Evolutionary conservation across 1,284 basidiomycete genomes (phyloP).

Genomic region (Bondarzewia mesenterica): DNA sequence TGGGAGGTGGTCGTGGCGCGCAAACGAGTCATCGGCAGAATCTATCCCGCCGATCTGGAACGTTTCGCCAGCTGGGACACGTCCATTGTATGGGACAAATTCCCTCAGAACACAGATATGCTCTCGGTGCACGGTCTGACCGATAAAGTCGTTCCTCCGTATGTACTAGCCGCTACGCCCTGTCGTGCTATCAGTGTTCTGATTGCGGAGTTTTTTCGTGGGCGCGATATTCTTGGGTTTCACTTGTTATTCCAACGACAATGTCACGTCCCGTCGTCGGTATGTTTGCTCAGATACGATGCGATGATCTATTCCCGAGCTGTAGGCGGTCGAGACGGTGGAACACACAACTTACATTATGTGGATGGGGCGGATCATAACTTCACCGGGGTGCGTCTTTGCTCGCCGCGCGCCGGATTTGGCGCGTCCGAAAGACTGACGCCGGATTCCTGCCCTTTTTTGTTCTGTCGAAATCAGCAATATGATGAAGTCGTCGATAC

Average conservation of each 20-base stretch:
- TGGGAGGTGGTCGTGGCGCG: slow-evolving; percentile 57
- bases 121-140: slow-evolving; percentile 62
- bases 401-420: no score
- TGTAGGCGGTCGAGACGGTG: slow-evolving; percentile 45
- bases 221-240: background rate
- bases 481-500: slow-evolving; percentile 54
- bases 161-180: slow-evolving; percentile 20
- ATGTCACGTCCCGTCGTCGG: background rate
- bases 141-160: slow-evolving; percentile 63
- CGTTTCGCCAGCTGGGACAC: slow-evolving; percentile 55
- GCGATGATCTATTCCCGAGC: slow-evolving; percentile 59
- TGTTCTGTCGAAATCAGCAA: slow-evolving; percentile 20
- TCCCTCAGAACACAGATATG: slow-evolving; percentile 52
- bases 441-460: background rate
- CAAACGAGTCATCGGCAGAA: slow-evolving; percentile 38
- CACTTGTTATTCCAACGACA: background rate
- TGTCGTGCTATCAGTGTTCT: background rate
- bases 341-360: slow-evolving; percentile 59
- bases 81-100: slow-evolving; percentile 52
- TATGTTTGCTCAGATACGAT: slow-evolving; percentile 51
- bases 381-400: slow-evolving; percentile 47
- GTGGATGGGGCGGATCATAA: slow-evolving; percentile 71
- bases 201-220: background rate
- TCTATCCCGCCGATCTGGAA: slow-evolving; percentile 51
- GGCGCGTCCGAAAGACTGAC: no score